Base-by-base conservation (phyloP, 2,329 filamentous ascomycete species). In the Aspergillus quadrilineatus region DNA sequence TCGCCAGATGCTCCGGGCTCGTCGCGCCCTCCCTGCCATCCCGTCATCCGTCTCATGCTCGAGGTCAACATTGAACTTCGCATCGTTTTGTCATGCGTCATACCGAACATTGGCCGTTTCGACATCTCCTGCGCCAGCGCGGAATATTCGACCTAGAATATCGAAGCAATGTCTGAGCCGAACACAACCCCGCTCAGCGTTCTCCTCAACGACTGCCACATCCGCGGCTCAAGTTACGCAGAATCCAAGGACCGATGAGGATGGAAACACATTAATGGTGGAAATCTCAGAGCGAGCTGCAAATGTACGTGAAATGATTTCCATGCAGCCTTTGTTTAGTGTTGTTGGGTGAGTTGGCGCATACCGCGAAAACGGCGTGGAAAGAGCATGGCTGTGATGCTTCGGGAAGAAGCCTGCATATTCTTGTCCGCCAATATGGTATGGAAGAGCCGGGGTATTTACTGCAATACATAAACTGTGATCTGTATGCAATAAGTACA, bases 251-350 rank as follows among this genome's bases (percentile, higher is more conserved):
- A 82, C 82, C 55, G 90, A 94, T 70, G 90, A 95, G 32, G 85
- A 92, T 54, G 93, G 93, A 28, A 88, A 90, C n/a, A 84, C 88
- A 17, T 91, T 96, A 86, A 78, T 79, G 65, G 81, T 99, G 26
- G 87, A 88, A 53, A 96, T 97, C 60, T 95, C 92, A 0, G 83
- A 89, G 1, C 84, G 92, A 48, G 93, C 93, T 41, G 87, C 89
- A 42, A 85, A 89, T 76, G 89, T 92, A 81, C 49, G 79, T 70
- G 58, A n/a, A 4, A 49, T 22, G 15, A 53, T 39, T 28, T 42
- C 14, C 5, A 22, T 42, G 34, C 15, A 26, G 9, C 15, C 7
- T 39, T 37, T 43, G n/a, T n/a, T 15, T 44, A 8, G n/a, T 22
- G 29, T 39, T 28, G 15, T 29, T 32, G 34, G 1, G 39, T 37